Conservation (phyloP, 768 basidiomycete species). For the Auricularia sp. region DNA sequence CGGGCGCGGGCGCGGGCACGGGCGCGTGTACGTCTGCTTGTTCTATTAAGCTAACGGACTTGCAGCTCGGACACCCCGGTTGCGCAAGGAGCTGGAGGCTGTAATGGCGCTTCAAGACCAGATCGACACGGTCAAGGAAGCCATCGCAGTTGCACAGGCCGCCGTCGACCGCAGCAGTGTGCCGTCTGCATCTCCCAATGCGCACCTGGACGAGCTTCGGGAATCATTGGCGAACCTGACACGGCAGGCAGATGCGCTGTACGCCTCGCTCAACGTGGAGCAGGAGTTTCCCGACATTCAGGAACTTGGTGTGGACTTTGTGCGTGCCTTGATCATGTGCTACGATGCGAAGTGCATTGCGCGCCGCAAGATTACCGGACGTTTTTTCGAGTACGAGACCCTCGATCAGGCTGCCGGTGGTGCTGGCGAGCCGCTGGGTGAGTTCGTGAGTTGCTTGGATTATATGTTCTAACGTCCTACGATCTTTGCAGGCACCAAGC, state of each 20-base stretch:
- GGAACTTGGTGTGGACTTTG: constrained; percentile 20
- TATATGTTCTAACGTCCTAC: background rate
- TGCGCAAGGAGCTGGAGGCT: constrained; percentile 25
- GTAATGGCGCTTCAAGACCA: constrained; percentile 22
- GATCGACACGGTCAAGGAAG: constrained; percentile 16
- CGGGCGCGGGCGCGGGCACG: no score
- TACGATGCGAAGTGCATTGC: constrained; percentile 32
- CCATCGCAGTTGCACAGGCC: constrained; percentile 7
- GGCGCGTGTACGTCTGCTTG: no score
- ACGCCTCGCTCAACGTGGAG: constrained; percentile 25
- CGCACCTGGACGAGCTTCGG: constrained; percentile 14
- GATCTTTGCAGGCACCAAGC: constrained; percentile 20
- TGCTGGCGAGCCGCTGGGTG: constrained; percentile 23
- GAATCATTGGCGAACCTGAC: constrained; percentile 13
- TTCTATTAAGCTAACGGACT: background rate
- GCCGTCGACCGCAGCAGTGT: constrained; percentile 2
- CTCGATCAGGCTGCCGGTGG: constrained; percentile 25
- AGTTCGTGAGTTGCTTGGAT: background rate
- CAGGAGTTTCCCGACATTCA: constrained; percentile 24
- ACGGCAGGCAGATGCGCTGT: constrained; percentile 21
- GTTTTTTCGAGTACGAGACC: constrained; percentile 29
- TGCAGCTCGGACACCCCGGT: constrained; percentile 5
- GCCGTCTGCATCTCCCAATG: no score
- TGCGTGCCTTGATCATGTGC: constrained; percentile 23
- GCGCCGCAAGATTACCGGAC: constrained; percentile 21